Evolutionary conservation across 2,329 filamentous ascomycete species (phyloP), one percentile per base, ranked within the genome.

Genomic region (Epicoccum sorghinum): DNA sequence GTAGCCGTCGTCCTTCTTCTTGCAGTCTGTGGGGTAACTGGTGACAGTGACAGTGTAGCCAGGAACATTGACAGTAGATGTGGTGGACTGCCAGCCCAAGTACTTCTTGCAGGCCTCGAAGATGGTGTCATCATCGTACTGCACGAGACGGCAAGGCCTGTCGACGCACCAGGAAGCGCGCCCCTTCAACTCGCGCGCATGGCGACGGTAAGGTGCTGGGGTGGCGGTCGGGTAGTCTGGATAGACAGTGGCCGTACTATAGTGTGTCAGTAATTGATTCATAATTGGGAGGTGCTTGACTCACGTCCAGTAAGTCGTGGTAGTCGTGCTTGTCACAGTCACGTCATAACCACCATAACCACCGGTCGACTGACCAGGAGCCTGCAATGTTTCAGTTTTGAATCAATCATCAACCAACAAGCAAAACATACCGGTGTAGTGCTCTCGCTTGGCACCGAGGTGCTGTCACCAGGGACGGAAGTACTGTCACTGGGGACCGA

Each of bases 71-170:
- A 53, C 27, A 1, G 53, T 57, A 12, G 36, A 40, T 3, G 42
- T 38, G 4, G n/a, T 18, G 8, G 27, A 25, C 9, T 14, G 23
- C 27, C 23, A 37, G n/a, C 42, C 45, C 1, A 61, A 47, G 39
- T 63, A 61, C 46, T 57, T 55, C 30, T 37, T 30, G 46, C 58
- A 63, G 6, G 56, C 58, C 12, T 53, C 52, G 18, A 45, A 13
- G 8, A 63, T 59, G 23, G 50, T 49, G 5, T 47, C 36, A 9
- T 52, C 29, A 13, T 46, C 27, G 27, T 59, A 63, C 25, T 46
- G 41, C 14, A 57, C 54, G 9, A 63, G 50, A 12, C 60, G 60
- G 40, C 60, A 63, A 4, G 60, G 60, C 30, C 47, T 48, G 24
- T 61, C 54, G 3, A 48, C 37, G n/a, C 60, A 61, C 54, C 49